Conservation (phyloP, 163 green algal species). For the Dunaliella salina region DNA sequence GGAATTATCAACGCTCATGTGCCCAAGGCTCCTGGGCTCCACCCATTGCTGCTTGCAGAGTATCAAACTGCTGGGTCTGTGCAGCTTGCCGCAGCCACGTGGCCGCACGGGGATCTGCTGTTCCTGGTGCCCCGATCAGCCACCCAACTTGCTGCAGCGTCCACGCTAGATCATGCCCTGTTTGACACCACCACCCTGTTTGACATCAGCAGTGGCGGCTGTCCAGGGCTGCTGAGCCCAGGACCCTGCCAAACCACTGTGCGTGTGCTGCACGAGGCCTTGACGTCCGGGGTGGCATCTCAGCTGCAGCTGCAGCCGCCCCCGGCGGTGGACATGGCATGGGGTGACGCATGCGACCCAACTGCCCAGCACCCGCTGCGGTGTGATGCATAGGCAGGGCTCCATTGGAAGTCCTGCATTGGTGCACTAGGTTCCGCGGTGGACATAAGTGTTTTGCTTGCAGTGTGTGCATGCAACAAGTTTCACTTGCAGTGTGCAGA, state of each 20-base stretch:
- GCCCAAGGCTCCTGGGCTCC: no score
- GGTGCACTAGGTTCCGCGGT: no score
- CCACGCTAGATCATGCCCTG: neutral
- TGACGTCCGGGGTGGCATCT: constrained; percentile 12
- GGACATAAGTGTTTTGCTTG: no score
- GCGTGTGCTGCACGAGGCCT: constrained; percentile 2
- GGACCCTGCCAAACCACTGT: neutral
- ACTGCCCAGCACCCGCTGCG: no score
- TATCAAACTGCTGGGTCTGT: no score
- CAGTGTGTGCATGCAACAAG: no score
- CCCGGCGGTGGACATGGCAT: constrained; percentile 21
- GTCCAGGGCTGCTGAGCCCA: neutral
- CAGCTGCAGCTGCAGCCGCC: constrained; percentile 23
- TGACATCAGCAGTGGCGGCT: neutral
- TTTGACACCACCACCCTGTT: neutral
- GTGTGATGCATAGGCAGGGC: no score
- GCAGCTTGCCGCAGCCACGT: constrained; percentile 15
- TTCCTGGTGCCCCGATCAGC: constrained; percentile 5
- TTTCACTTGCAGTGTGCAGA: no score
- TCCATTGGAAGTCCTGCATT: no score
- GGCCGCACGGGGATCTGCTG: neutral
- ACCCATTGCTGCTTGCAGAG: no score
- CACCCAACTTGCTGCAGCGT: no score
- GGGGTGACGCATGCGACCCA: neutral
- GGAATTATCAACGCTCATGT: no score